phyloP scores from a whole-genome alignment of 345 rosid genomes.

The Limnanthes douglasii region DNA sequence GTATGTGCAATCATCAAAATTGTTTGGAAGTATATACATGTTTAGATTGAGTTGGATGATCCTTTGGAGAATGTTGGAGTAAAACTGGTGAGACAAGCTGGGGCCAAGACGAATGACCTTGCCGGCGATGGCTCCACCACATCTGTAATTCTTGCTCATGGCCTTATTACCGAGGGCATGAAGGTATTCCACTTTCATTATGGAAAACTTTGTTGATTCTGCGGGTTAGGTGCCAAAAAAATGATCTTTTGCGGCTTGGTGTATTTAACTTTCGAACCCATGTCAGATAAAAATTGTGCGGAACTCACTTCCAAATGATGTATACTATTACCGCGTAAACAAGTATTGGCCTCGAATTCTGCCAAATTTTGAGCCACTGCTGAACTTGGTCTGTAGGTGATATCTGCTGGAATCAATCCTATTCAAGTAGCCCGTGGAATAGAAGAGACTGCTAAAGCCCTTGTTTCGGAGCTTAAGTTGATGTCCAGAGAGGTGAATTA shows the following conservation, averaged over 20 bases:
- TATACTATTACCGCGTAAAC: no score
- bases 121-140: slow-evolving; percentile 98
- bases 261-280: no score
- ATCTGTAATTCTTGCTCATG: slow-evolving; percentile 81
- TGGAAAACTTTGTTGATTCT: slow-evolving; percentile 3
- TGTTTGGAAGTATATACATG: no score
- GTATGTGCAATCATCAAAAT: no score
- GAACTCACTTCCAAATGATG: no score
- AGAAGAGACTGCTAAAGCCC: slow-evolving; percentile 57
- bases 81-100: slow-evolving; percentile 94
- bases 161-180: slow-evolving; percentile 70
- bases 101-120: slow-evolving; percentile 85
- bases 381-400: slow-evolving; percentile 34
- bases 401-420: slow-evolving; percentile 78
- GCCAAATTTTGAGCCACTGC: slow-evolving; percentile 4
- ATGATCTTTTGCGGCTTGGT: no score
- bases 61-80: slow-evolving; percentile 94
- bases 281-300: no score
- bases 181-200: slow-evolving; percentile 32
- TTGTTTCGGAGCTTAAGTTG: slow-evolving; percentile 70
- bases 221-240: no score
- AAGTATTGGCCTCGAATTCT: background rate
- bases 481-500: slow-evolving; percentile 70
- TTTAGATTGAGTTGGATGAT: slow-evolving; percentile 82
- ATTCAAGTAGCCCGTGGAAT: slow-evolving; percentile 75